phyloP scores from a whole-genome alignment of 768 basidiomycete genomes.

The Xerocomellus intermedius region DNA sequence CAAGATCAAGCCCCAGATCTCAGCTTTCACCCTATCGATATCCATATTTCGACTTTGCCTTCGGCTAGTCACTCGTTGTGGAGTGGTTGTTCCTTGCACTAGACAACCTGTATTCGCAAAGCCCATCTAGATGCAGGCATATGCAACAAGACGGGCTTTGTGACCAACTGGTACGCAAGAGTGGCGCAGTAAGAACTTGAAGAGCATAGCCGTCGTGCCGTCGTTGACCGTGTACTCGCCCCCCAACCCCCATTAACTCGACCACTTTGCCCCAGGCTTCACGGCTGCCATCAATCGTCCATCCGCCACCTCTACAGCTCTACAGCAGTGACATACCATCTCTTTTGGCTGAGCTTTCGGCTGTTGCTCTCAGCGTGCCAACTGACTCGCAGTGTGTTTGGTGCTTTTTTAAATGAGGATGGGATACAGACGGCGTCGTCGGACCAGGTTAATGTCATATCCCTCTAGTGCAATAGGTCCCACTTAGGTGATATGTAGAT shows the following conservation, averaged over 20 bases:
- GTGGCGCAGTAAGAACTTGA: background rate
- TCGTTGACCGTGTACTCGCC: background rate
- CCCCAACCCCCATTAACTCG: background rate
- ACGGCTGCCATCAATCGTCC: no score
- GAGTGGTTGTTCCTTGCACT: background rate
- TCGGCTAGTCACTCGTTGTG: background rate
- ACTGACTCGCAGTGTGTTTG: background rate
- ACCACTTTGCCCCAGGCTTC: background rate
- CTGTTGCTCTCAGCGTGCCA: background rate
- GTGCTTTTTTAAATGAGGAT: background rate
- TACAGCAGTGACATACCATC: background rate
- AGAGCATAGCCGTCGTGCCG: background rate
- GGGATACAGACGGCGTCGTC: background rate
- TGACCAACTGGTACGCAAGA: constrained; percentile 1
- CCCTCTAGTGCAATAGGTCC: background rate
- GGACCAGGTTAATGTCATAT: background rate
- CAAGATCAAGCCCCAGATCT: background rate
- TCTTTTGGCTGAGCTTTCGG: background rate
- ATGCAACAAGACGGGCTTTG: constrained; percentile 6
- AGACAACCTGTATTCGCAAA: constrained; percentile 9
- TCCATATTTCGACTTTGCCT: background rate
- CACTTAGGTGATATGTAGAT: background rate
- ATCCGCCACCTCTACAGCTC: background rate
- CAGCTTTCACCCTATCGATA: background rate
- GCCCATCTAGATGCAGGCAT: constrained; percentile 18